Base-by-base conservation (phyloP, 495 filamentous ascomycete genomes). In the Xylaria acuta region DNA sequence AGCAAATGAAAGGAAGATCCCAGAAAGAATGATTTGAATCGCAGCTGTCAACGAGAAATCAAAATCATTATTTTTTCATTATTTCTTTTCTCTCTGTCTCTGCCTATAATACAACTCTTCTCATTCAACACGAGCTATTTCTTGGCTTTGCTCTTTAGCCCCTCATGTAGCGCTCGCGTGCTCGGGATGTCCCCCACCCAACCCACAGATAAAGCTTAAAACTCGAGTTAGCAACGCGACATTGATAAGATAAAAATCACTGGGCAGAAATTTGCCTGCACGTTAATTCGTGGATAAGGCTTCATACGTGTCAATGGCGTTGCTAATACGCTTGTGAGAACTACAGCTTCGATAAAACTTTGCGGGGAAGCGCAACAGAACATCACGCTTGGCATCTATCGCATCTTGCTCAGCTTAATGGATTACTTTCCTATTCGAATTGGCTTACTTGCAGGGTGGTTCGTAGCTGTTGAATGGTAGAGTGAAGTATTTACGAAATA, bases 251-350 rank as follows among this genome's bases (percentile, higher is more conserved):
- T 53, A 53, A 38, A 66, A 49, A 16, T 20, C 14, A 8, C 45
- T 51, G 11, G 64, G 32, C 45, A n/a, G n/a, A n/a, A 18, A 51
- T 51, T 12, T 67, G 12, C 45, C 43, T 38, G 45, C 30, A 38
- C 5, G 43, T 51, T 67, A 22, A 67, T 66, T 66, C 63, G 63
- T 66, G 40, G 63, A 66, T 66, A 51, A 66, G 63, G 27, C 27
- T 51, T 14, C 43, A 9, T 32, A 12, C 16, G 16, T 53, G 45
- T 53, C 43, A 53, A 51, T 18, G 30, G 18, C 20, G 32, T 51
- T 67, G 64, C 41, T 65, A 65, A 65, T 65, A 32, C 22, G 41
- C 5, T 4, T 32, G 34, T 36, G 58, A 38, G 58, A 45, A 8
- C 16, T 36, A 30, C 56, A 36, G 56, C 32, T 32, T 36, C 16